Evolutionary conservation across 1,284 basidiomycete genomes (phyloP), one percentile per base, ranked within the genome.

Genomic region (Retiboletus flavoniger): DNA sequence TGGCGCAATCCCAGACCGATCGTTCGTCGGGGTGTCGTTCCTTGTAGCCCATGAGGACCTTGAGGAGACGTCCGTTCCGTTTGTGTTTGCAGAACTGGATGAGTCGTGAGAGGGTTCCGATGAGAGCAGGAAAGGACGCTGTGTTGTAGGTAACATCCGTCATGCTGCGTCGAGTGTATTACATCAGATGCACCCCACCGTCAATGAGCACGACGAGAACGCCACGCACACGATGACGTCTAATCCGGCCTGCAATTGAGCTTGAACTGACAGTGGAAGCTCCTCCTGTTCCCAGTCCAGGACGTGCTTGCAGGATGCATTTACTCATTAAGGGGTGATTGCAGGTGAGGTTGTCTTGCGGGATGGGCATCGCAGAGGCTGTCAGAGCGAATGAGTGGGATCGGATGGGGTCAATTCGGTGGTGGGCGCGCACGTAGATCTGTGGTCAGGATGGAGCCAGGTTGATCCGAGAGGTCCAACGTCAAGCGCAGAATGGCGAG

Each of bases 121-220:
- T 70, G 38, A 91, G 78, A 0, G 85, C 74, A 6, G 87, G 81
- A 71, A 95, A 95, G 1, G 91, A 90, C 1, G 84, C 73, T 0
- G 89, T 92, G 72, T 95, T 95, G 74, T 95, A 95, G 0, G 91
- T 87, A 9, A 95, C 90, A 64, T 95, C 93, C 13, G 92, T 90
- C 82, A 94, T 92, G 52, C 92, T 92, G 59, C 14, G 14, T 28
- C 13, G 31, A 26, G 26, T 17, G 31, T 3, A 21, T 40, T 24
- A 40, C 9, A 21, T 48, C 40, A 49, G 34, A 54, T 11, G 3
- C 11, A 24, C 6, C 13, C 34, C 0, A 14, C n/a, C 13, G 3
- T 14, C 8, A 0, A 29, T 2, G 16, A 28, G 3, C 10, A 28
- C 19, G 2, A 24, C 2, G 17, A 47, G 32, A 32, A 29, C 3